phyloP scores from a whole-genome alignment of 495 filamentous ascomycete genomes.

The Barbatosphaeria neglecta region DNA sequence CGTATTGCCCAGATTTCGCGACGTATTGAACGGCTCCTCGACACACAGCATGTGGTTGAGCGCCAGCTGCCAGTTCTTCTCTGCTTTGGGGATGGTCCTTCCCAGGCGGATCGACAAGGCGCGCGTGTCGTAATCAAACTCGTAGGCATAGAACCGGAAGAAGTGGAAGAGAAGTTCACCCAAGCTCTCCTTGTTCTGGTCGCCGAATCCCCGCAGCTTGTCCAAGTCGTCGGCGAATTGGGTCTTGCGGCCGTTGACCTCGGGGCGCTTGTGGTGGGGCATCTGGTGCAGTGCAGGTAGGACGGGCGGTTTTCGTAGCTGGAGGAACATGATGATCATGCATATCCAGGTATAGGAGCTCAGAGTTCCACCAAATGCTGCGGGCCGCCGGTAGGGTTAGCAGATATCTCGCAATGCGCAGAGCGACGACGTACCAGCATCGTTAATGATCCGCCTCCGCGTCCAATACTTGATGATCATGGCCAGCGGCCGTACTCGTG shows the following conservation, averaged over 20 bases:
- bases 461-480: slow-evolving; percentile 99
- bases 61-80: slow-evolving; percentile 72
- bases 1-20: slow-evolving; percentile 92
- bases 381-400: slow-evolving; percentile 4
- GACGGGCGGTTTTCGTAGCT: slow-evolving; percentile 77
- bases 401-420: no score
- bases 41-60: slow-evolving; percentile 79
- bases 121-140: slow-evolving; percentile 75
- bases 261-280: slow-evolving; percentile 47
- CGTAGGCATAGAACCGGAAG: slow-evolving; percentile 88
- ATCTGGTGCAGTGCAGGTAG: slow-evolving; percentile 77
- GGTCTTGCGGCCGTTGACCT: slow-evolving; percentile 50
- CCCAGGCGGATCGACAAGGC: slow-evolving; percentile 85
- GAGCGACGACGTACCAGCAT: slow-evolving; percentile 61
- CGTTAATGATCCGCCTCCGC: slow-evolving; percentile 80
- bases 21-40: slow-evolving; percentile 90
- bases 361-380: slow-evolving; percentile 83
- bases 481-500: slow-evolving; percentile 73
- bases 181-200: slow-evolving; percentile 68
- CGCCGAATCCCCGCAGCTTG: slow-evolving; percentile 58
- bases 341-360: slow-evolving; percentile 99
- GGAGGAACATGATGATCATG: slow-evolving; percentile 93
- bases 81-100: slow-evolving; percentile 66
- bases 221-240: slow-evolving; percentile 80
- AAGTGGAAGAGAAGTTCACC: slow-evolving; percentile 84